phyloP scores from a whole-genome alignment of 2,329 filamentous ascomycete species.

The Fusarium equiseti region DNA sequence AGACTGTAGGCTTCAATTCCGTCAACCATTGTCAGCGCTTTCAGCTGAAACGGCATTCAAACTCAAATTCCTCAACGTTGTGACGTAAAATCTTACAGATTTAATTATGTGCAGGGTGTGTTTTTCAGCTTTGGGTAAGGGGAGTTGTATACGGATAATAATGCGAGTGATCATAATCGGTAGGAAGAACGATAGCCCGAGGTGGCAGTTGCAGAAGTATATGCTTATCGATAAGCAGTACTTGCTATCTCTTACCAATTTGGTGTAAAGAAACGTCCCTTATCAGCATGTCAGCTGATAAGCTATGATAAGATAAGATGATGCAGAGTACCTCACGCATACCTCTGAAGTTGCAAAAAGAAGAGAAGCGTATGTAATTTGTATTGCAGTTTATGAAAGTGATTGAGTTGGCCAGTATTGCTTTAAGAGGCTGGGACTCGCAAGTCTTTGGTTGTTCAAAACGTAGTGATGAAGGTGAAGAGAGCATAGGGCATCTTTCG shows the following conservation, averaged over 20 bases:
- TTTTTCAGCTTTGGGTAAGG: not conserved
- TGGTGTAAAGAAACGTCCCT: not conserved
- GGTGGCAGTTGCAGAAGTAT: no score
- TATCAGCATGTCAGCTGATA: not conserved
- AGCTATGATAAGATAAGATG: no score
- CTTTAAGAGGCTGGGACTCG: no score
- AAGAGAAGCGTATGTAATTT: no score
- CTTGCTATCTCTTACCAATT: not conserved
- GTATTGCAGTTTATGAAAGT: no score
- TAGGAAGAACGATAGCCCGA: no score
- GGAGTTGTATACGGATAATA: not conserved
- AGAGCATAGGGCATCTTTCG: no score
- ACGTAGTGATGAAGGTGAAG: no score
- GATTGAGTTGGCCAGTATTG: no score
- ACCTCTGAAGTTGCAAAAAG: no score
- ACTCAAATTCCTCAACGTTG: not conserved
- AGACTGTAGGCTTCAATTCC: not conserved
- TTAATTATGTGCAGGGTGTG: not conserved
- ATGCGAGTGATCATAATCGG: not conserved
- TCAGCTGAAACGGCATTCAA: not conserved
- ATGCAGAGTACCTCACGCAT: no score
- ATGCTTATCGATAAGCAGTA: not conserved
- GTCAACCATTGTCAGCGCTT: accelerated
- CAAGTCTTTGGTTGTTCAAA: no score
- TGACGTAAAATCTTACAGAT: not conserved